Conservation (phyloP, 352 stramenopile genomes). For the Phytopythium oedochilum region DNA sequence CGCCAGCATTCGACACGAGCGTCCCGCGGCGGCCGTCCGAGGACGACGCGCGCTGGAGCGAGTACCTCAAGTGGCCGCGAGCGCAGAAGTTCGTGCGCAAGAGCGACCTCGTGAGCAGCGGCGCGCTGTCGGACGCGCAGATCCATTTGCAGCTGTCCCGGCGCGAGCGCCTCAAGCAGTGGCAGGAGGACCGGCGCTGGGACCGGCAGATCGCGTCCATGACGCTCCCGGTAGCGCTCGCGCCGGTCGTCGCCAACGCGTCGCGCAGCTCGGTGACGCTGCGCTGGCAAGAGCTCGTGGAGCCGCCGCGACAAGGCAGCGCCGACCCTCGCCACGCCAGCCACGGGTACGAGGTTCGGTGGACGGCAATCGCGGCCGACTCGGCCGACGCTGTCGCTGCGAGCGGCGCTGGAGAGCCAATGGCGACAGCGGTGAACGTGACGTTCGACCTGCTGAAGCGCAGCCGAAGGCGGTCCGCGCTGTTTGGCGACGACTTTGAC, state of each 20-base stretch:
- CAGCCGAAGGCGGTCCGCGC: slow-evolving; percentile 49
- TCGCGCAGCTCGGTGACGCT: slow-evolving; percentile 46
- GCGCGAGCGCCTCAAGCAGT: slow-evolving; percentile 71
- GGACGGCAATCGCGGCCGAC: slow-evolving; percentile 12
- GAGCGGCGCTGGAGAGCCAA: not conserved
- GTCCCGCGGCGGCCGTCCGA: slow-evolving; percentile 41
- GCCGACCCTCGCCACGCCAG: slow-evolving; percentile 21
- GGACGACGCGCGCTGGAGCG: slow-evolving; percentile 34
- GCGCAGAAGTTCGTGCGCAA: slow-evolving; percentile 30
- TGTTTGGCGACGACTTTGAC: slow-evolving; percentile 78
- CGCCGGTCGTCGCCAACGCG: slow-evolving; percentile 54
- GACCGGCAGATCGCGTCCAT: slow-evolving; percentile 55
- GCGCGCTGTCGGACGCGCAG: slow-evolving; percentile 14
- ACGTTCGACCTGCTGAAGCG: slow-evolving; percentile 43
- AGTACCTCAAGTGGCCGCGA: slow-evolving; percentile 64
- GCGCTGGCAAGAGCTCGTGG: slow-evolving; percentile 74
- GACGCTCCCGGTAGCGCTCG: slow-evolving; percentile 60
- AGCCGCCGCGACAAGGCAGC: slow-evolving; percentile 42
- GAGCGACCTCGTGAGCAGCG: slow-evolving; percentile 23
- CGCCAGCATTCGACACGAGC: slow-evolving; percentile 47
- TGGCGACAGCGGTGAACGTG: slow-evolving; percentile 35
- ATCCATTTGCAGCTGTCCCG: slow-evolving; percentile 51
- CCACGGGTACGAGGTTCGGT: slow-evolving; percentile 67
- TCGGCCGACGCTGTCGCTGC: not conserved
- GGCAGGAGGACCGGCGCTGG: slow-evolving; percentile 76